Base-by-base conservation (phyloP, 176 grass and related monocot genomes). In the Phyllostachys edulis region DNA sequence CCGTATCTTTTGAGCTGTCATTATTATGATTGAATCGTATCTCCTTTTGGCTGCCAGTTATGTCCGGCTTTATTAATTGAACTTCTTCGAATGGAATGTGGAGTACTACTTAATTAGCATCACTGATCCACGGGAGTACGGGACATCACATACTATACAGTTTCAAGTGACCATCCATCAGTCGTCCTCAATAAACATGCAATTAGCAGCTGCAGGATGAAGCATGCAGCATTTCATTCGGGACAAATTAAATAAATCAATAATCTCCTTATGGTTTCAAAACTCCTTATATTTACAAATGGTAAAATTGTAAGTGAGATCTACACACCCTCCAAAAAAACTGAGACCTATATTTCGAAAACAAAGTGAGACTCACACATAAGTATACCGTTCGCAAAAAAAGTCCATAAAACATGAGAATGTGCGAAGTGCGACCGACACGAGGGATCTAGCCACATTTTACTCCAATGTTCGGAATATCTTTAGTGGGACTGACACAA, bases 1-100 rank as follows among this genome's bases (percentile, higher is more conserved):
- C 5, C 40, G 7, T 34, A 7, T 45, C 59, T 67, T 87, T 80
- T 66, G 78, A 74, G 46, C 61, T 81, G 85, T 66, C 39, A 45
- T 54, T 37, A 21, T 67, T 56, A 67, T 29, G 82, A 67, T 52
- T 18, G 61, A 51, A 54, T 21, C 45, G 3, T 8, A 39, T 70
- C 52, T 20, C 29, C 79, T 70, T 85, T 56, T 59, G 9, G 38
- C 36, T 59, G 74, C 74, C 34, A 75, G 56, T 37, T 74, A 66
- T 46, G 59, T 73, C 10, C 24, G 8, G 52, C 69, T 64, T 75
- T 52, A 26, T 83, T 29, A 64, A 34, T 17, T 32, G 37, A 81
- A 69, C 41, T 70, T 20, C 8, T 50, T 32, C 40, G 20, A 38
- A 69, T 39, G 11, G 46, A 84, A 50, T 26, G 59, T 39, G 21